Evolutionary conservation across 192 early-diverging fungal species (phyloP).

Genomic region (Piromyces finnis): DNA sequence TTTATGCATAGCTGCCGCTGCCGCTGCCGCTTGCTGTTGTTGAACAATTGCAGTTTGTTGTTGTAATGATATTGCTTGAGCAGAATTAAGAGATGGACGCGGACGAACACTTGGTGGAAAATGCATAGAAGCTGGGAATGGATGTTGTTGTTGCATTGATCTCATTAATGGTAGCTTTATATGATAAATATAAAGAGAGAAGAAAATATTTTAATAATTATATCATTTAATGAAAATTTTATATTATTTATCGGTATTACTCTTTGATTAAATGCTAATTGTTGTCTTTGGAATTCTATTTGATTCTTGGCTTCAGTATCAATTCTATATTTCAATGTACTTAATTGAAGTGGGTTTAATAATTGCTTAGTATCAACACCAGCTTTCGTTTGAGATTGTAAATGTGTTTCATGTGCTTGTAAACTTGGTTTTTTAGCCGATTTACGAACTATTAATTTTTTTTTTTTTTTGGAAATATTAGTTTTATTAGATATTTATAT

Average conservation of each 20-base stretch:
- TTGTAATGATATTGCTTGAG: background rate
- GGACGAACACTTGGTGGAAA: background rate
- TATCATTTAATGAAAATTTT: no score
- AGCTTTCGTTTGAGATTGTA: background rate
- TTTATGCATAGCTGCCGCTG: background rate
- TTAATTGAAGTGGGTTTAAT: background rate
- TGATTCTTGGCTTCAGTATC: background rate
- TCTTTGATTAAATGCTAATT: background rate
- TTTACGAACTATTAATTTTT: background rate
- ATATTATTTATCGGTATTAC: background rate
- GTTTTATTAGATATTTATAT: no score
- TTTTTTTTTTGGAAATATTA: no score
- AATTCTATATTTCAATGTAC: background rate
- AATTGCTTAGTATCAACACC: background rate
- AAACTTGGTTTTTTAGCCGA: background rate
- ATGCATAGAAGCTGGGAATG: background rate
- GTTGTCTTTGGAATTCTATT: background rate
- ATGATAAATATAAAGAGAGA: no score
- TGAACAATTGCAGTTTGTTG: background rate
- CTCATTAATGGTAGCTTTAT: background rate
- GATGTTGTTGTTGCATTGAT: background rate
- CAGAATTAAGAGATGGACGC: background rate
- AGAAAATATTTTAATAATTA: no score
- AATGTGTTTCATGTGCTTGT: background rate
- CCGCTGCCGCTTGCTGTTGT: background rate